Percentiles rank a stretch among this genome's conserved stretches.
These are phyloP conservation scores for Vitis hybrid DNA, from an alignment of 177 flowering plant species.

Conservation along the genomic window DNA sequence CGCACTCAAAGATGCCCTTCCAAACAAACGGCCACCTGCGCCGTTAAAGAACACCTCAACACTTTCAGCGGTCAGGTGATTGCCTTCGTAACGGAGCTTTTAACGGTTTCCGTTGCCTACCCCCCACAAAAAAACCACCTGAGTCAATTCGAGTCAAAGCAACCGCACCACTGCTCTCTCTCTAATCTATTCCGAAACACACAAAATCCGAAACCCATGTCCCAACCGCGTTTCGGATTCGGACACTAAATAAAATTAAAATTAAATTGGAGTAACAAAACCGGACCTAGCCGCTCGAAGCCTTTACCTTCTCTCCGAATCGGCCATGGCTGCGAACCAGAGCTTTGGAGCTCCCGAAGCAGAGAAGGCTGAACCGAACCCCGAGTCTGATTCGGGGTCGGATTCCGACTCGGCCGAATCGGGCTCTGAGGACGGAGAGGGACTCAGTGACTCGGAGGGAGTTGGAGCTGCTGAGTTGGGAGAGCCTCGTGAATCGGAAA, in stretches of 20 bases:
- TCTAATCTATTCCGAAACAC: background rate
- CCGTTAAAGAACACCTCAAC: conserved; percentile 23
- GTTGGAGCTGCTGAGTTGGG: background rate
- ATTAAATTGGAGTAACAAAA: background rate
- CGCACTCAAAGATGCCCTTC: conserved; percentile 5
- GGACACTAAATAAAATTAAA: conserved; percentile 20
- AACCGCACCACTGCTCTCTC: background rate
- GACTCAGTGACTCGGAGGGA: too few relatives aligned
- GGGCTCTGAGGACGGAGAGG: too few relatives aligned
- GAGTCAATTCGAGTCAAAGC: conserved; percentile 46
- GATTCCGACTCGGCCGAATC: too few relatives aligned
- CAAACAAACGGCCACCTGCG: conserved; percentile 15
- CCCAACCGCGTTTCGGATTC: conserved; percentile 9
- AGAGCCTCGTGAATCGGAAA: conserved; percentile 22
- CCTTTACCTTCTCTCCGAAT: conserved; percentile 25
- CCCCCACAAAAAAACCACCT: conserved; percentile 20
- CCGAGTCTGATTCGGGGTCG: too few relatives aligned
- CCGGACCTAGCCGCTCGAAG: conserved; percentile 3
- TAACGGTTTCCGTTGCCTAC: conserved; percentile 28
- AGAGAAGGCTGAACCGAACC: too few relatives aligned
- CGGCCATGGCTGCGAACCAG: conserved; percentile 34
- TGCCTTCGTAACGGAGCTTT: conserved; percentile 17
- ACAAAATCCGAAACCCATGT: conserved; percentile 9
- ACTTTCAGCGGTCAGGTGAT: conserved; percentile 9
- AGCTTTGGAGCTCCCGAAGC: background rate